A percentile compares a stretch with the other conserved stretches of the same genome.
These are phyloP conservation scores for Salix exigua DNA, from an alignment of 345 rosid species.

Conservation along the genomic window DNA sequence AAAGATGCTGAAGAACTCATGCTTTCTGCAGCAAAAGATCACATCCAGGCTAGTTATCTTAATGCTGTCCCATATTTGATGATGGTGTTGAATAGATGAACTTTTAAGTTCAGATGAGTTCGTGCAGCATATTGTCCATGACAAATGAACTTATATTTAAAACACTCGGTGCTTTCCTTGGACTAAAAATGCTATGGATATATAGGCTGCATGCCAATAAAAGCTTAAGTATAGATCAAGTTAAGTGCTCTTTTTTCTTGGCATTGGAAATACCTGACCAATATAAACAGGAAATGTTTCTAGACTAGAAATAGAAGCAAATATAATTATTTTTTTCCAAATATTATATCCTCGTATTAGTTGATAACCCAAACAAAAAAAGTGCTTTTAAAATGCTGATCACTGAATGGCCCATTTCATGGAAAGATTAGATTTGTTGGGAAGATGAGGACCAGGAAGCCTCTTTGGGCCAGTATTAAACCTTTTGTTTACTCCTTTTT, in stretches of 20 bases:
- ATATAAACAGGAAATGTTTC: neutral
- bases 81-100: conserved; percentile 1
- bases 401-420: neutral
- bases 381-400: neutral
- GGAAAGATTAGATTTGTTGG: neutral
- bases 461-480: neutral
- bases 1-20: conserved; percentile 57
- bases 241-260: neutral
- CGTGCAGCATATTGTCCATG: neutral
- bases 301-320: neutral
- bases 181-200: neutral
- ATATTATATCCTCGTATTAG: neutral
- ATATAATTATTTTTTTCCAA: neutral
- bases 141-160: neutral
- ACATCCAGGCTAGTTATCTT: conserved; percentile 64
- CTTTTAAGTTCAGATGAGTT: neutral
- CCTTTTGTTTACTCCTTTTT: neutral
- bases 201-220: neutral
- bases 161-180: neutral
- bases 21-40: conserved; percentile 74
- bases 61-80: conserved; percentile 7
- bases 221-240: neutral
- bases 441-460: neutral
- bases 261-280: neutral
- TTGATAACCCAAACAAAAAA: neutral